Conservation (phyloP, 257 asterid species). For the Asclepias syriaca region DNA sequence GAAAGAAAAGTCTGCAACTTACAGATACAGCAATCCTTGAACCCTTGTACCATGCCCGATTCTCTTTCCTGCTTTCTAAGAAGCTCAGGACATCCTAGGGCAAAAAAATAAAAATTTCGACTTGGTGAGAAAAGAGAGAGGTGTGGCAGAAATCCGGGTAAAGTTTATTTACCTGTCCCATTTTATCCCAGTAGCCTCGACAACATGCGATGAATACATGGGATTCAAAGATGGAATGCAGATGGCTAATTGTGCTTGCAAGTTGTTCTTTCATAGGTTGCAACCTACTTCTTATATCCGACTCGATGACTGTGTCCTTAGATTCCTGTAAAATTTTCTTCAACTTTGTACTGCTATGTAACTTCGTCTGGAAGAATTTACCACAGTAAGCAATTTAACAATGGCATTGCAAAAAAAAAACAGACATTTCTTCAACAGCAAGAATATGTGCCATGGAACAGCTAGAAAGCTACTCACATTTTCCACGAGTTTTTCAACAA, state of each 20-base stretch:
- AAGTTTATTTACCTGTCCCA: conserved; percentile 36
- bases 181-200: conserved; percentile 52
- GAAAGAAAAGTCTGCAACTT: conserved; percentile 16
- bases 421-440: not conserved
- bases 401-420: not conserved
- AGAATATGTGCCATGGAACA: not conserved
- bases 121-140: not conserved
- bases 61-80: conserved; percentile 50
- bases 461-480: conserved; percentile 29
- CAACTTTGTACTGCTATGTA: conserved; percentile 40
- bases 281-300: conserved; percentile 44
- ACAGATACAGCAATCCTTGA: conserved; percentile 47
- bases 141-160: not conserved
- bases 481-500: conserved; percentile 47
- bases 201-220: conserved; percentile 43
- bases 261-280: conserved; percentile 45
- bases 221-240: conserved; percentile 36
- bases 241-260: conserved; percentile 34
- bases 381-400: too few species aligned
- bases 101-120: not conserved
- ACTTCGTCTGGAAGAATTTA: conserved; percentile 29
- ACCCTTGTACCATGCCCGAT: conserved; percentile 47
- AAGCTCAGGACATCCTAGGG: conserved; percentile 44
- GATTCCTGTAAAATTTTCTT: conserved; percentile 48
- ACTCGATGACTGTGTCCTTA: conserved; percentile 35